These are phyloP conservation scores for Nepenthes mirabilis DNA, from an alignment of 148 eudicot species.

Conservation along the genomic window DNA sequence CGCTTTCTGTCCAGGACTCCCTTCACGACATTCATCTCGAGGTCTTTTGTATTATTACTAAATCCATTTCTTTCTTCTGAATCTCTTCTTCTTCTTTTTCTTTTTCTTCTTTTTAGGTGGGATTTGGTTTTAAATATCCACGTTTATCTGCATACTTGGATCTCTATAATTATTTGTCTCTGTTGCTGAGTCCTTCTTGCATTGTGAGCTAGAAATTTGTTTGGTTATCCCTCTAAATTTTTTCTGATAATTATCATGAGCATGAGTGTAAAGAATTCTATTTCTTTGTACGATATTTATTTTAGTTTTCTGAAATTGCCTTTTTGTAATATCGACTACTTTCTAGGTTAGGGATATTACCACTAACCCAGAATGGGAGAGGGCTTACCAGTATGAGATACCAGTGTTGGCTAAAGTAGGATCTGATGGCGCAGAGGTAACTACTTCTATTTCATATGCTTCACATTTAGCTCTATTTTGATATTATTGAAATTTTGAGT, in stretches of 20 bases:
- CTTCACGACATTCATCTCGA: conserved; percentile 48
- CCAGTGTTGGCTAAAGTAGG: conserved; percentile 71
- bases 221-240: no score
- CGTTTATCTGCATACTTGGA: no score
- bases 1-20: conserved; percentile 26
- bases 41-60: conserved; percentile 12
- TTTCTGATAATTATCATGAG: no score
- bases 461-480: background rate
- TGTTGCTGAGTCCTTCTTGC: no score
- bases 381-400: conserved; percentile 82
- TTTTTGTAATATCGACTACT: background rate
- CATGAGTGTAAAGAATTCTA: background rate
- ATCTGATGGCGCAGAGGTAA: conserved; percentile 76
- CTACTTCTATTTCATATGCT: conserved; percentile 2
- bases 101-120: no score
- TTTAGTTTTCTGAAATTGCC: background rate
- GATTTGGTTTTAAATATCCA: no score
- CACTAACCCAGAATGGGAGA: conserved; percentile 88
- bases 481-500: background rate
- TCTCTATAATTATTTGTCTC: no score
- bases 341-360: conserved; percentile 76
- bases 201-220: no score
- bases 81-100: no score
- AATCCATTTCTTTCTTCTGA: background rate
- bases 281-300: background rate